These are phyloP conservation scores for Glycine soja DNA, from an alignment of 306 rosid species.

Conservation along the genomic window DNA sequence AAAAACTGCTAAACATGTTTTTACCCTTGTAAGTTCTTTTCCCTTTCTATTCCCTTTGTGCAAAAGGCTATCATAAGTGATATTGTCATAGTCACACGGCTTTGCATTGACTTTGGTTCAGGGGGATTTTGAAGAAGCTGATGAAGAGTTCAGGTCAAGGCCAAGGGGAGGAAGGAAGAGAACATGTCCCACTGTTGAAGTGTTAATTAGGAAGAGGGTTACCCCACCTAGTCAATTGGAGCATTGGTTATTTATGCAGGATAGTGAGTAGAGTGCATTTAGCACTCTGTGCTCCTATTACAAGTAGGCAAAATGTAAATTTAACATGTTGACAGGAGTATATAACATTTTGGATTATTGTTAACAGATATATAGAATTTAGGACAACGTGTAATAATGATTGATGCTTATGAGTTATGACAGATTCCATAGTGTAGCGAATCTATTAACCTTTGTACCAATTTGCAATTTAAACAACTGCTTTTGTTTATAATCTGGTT, in stretches of 20 bases:
- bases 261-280: constrained; percentile 21
- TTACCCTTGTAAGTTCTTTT: constrained; percentile 60
- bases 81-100: neutral
- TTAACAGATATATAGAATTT: too few species aligned
- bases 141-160: constrained; percentile 75
- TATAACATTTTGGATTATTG: too few species aligned
- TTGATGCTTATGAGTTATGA: too few species aligned
- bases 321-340: neutral
- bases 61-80: neutral
- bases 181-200: constrained; percentile 66
- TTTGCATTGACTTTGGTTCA: constrained; percentile 38
- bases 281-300: neutral
- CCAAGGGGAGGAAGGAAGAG: constrained; percentile 88
- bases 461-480: too few species aligned
- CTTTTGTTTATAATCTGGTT: too few species aligned
- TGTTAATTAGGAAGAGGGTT: constrained; percentile 81
- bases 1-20: constrained; percentile 65
- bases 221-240: constrained; percentile 63
- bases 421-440: too few species aligned
- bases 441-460: too few species aligned
- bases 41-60: neutral
- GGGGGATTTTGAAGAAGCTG: constrained; percentile 88
- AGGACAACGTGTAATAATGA: too few species aligned
- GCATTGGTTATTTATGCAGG: constrained; percentile 47
- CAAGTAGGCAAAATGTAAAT: neutral